Evolutionary conservation across 202 grass and related monocot species (phyloP), one percentile per base, ranked within the genome.

Genomic region (Hordeum pubiflorum): DNA sequence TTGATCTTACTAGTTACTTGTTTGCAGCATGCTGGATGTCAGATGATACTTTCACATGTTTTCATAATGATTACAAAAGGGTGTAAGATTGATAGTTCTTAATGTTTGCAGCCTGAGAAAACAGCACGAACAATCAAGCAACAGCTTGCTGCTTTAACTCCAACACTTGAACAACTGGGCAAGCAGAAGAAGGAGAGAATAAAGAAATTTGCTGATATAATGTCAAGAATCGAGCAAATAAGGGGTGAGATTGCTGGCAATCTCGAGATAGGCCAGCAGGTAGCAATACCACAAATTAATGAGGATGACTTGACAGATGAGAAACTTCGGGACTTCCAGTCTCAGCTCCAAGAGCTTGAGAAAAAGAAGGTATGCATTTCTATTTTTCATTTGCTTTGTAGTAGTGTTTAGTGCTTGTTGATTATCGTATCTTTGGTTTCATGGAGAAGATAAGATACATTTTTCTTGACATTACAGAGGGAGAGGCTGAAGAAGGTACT

Each of bases 281-380:
- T 84, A 31, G 65, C 63, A 32, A 69, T 72, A 44, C 91, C 83
- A 39, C 75, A 55, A 76, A 83, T 93, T 36, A 75, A 93, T 73
- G 85, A 90, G 86, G 91, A 93, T 26, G 85, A 93, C 79, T 64
- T 93, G 83, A 90, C 91, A 39, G 63, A 88, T 79, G 83, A 86
- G 57, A 93, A 93, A 29, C 81, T 93, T 38, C 70, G 58, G 55
- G 88, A 93, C 43, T 90, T 81, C 41, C 87, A 83, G 41, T 82
- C 85, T 81, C 83, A 93, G 24, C 87, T 93, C 14, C 88, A 88
- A 80, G 88, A 88, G 36, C 91, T 90, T 17, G 85, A 93, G 79
- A 93, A 90, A 93, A 88, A 93, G 80, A 93, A 93, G 91, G 91
- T 93, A 79, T 63, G 43, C 20, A 74, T 24, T 54, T 74, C 12